Evolutionary conservation across 108 stramenopile species (phyloP).

Genomic region (Chaetoceros tenuissimus): DNA sequence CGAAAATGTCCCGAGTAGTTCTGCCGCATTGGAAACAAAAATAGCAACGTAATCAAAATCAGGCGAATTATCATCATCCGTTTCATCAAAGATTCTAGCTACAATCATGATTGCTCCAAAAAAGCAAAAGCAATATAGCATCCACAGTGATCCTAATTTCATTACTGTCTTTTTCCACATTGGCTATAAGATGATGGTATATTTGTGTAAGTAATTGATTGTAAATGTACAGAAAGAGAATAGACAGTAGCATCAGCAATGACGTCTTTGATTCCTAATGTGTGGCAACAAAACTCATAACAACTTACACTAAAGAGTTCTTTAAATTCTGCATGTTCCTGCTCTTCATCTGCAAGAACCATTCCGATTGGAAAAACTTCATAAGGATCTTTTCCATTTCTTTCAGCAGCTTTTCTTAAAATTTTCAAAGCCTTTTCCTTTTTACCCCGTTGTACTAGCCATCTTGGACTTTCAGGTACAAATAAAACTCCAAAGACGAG

Average conservation of each 20-base stretch:
- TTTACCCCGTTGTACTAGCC: conserved; percentile 54
- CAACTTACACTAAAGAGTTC: conserved; percentile 13
- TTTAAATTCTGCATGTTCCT: conserved; percentile 23
- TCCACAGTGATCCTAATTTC: conserved; percentile 44
- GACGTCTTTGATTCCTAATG: too few species aligned
- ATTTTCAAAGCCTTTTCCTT: conserved; percentile 52
- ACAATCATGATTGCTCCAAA: conserved; percentile 57
- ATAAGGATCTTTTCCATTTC: conserved; percentile 32
- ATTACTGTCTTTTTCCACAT: conserved; percentile 31
- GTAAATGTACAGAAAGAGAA: too few species aligned
- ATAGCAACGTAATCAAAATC: conserved; percentile 61
- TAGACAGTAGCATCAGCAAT: too few species aligned
- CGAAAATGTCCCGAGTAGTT: conserved; percentile 51
- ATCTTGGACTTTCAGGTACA: conserved; percentile 74
- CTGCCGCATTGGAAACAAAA: conserved; percentile 54
- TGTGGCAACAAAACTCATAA: too few species aligned
- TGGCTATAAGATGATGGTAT: conserved; percentile 10
- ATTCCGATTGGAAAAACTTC: conserved; percentile 25
- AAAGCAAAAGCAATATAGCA: conserved; percentile 56
- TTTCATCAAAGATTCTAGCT: conserved; percentile 53
- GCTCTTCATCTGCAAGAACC: conserved; percentile 29
- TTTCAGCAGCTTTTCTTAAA: conserved; percentile 38
- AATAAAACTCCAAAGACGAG: conserved; percentile 43
- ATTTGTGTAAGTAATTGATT: too few species aligned
- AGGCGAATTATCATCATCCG: conserved; percentile 11